Evolutionary conservation across 2,329 filamentous ascomycete genomes (phyloP).

Genomic region (Canariomyces notabilis): DNA sequence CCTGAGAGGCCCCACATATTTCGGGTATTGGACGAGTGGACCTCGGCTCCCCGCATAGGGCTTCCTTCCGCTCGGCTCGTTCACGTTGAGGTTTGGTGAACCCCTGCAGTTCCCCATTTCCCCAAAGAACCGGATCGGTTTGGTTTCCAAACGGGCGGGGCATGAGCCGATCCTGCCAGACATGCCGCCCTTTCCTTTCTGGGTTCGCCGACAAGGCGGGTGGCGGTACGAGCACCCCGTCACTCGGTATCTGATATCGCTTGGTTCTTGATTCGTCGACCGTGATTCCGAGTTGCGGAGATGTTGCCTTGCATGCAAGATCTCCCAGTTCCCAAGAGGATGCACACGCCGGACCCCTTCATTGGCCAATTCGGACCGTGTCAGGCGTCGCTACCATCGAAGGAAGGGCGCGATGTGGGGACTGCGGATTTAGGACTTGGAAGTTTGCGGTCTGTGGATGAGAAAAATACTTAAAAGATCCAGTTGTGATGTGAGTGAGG

Average conservation of each 20-base stretch:
- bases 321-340: neutral
- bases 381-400: slow-evolving; percentile 2
- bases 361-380: slow-evolving; percentile 1
- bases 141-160: too few species aligned
- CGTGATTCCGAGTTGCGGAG: neutral
- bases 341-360: neutral
- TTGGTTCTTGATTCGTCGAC: too few species aligned
- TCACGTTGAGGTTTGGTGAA: neutral
- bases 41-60: slow-evolving; percentile 17
- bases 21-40: neutral
- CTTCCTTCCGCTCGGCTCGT: neutral
- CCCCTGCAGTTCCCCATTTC: neutral
- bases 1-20: neutral
- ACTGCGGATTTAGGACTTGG: neutral
- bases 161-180: too few species aligned
- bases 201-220: too few species aligned
- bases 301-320: neutral
- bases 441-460: neutral
- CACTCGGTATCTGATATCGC: too few species aligned
- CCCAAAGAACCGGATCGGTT: neutral
- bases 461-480: too few species aligned
- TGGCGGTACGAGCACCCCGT: neutral
- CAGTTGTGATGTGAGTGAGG: too few species aligned
- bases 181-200: too few species aligned
- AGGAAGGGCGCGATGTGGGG: slow-evolving; percentile 4